Conservation (phyloP, 2,329 filamentous ascomycete genomes). For the Dothidotthia symphoricarpi region DNA sequence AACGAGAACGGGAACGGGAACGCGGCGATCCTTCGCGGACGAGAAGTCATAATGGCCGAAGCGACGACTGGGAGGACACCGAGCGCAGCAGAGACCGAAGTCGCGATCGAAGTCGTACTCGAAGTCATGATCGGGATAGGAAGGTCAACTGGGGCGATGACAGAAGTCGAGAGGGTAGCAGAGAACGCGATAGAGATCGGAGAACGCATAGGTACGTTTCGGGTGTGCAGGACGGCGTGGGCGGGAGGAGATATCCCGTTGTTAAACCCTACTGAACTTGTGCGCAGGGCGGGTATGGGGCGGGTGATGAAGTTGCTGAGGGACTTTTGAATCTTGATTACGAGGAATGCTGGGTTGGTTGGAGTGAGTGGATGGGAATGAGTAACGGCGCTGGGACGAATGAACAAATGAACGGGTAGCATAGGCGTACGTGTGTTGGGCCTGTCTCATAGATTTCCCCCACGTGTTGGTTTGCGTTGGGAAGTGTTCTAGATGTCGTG, state of each 20-base stretch:
- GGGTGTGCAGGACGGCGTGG: conserved; percentile 37
- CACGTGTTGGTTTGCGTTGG: no score
- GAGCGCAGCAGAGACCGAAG: conserved; percentile 12
- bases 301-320: conserved; percentile 18
- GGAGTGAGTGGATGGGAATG: not conserved
- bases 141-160: conserved; percentile 25
- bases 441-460: no score
- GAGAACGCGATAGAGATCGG: conserved; percentile 14
- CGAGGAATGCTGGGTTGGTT: no score
- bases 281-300: conserved; percentile 13
- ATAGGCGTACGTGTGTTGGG: not conserved
- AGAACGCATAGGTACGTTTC: conserved; percentile 35
- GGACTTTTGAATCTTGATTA: conserved; percentile 16
- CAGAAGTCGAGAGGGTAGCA: conserved; percentile 10
- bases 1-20: conserved; percentile 14
- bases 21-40: conserved; percentile 21
- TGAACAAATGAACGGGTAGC: no score
- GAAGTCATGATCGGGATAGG: conserved; percentile 13
- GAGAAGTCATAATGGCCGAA: conserved; percentile 29
- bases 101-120: conserved; percentile 14
- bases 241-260: conserved; percentile 35
- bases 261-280: conserved; percentile 19
- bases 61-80: conserved; percentile 27
- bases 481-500: no score
- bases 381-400: no score